Base-by-base conservation (phyloP, 305 asterid species). In the Fraxinus platypoda region DNA sequence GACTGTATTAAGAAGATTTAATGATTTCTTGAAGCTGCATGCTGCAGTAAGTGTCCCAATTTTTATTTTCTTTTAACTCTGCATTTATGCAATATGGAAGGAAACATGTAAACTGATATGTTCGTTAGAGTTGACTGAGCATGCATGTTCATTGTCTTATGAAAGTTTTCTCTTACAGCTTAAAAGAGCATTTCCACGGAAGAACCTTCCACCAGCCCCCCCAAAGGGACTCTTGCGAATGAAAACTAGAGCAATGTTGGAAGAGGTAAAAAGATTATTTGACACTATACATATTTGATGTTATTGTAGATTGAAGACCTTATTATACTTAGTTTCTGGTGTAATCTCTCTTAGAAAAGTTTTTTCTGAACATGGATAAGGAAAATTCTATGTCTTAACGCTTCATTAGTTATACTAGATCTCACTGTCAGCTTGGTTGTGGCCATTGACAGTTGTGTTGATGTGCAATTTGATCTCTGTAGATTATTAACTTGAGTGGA, bases 1-100 rank as follows among this genome's bases (percentile, higher is more conserved):
- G 86, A 87, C 92, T 41, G 91, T 97, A 80, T 81, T 97, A 87
- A 93, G 99, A 86, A 93, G 99, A 89, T 97, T 97, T 83, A 97
- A 97, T 80, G 98, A 97, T 85, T 97, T 97, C 89, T 88, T 94
- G 90, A 96, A 94, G 89, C 83, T 94, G 88, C 90, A 88, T 75
- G 91, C 97, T 87, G 95, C 97, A 78, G 99, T 96, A 91, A 92
- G 98, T 89, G n/a, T 70, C 38, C 37, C 3, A 12, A 26, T 17
- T 8, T 66, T 6, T n/a, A n/a, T 64, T 64, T 21, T 9, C 33
- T 2, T 2, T 23, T 64, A 64, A 23, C 41, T 68, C 34, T 70
- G 41, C 23, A 34, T 70, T 11, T 70, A 70, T 70, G n/a, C 37
- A 70, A 30, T 30, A 15, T 30, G 41, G 21, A 62, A 52, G 75